phyloP scores from a whole-genome alignment of 1,284 basidiomycete species.

The Sanghuangporus weigelae region DNA sequence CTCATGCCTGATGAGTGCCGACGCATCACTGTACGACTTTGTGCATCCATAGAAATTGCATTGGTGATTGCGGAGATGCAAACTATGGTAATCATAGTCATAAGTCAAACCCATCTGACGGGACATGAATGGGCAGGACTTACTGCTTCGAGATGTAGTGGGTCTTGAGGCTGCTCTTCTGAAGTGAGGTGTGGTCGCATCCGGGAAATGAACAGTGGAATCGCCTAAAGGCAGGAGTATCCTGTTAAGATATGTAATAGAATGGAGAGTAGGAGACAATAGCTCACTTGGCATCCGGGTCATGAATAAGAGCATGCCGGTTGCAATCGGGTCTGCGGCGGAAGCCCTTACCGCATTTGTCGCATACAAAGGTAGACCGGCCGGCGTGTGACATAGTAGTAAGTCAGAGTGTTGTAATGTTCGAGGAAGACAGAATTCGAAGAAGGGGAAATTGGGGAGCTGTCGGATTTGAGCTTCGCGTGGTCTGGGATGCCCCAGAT shows the following conservation, averaged over 20 bases:
- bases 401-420: background rate
- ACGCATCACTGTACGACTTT: background rate
- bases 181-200: slow-evolving; percentile 4
- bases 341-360: background rate
- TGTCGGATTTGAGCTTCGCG: background rate
- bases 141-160: slow-evolving; percentile 16
- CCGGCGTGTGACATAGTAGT: background rate
- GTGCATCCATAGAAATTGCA: background rate
- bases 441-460: background rate
- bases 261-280: background rate
- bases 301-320: background rate
- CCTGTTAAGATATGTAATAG: background rate
- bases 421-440: background rate
- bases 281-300: background rate
- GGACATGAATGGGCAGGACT: background rate
- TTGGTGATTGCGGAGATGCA: background rate
- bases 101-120: background rate
- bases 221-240: background rate
- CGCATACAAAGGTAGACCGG: background rate
- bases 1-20: slow-evolving; percentile 8
- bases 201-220: background rate
- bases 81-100: background rate
- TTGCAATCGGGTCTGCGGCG: background rate
- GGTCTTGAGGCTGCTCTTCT: slow-evolving; percentile 7
- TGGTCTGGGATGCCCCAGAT: background rate